Percentiles rank a stretch among this genome's conserved stretches.
phyloP scores from a whole-genome alignment of 495 filamentous ascomycete genomes.

The Penicillium longicatenatum region DNA sequence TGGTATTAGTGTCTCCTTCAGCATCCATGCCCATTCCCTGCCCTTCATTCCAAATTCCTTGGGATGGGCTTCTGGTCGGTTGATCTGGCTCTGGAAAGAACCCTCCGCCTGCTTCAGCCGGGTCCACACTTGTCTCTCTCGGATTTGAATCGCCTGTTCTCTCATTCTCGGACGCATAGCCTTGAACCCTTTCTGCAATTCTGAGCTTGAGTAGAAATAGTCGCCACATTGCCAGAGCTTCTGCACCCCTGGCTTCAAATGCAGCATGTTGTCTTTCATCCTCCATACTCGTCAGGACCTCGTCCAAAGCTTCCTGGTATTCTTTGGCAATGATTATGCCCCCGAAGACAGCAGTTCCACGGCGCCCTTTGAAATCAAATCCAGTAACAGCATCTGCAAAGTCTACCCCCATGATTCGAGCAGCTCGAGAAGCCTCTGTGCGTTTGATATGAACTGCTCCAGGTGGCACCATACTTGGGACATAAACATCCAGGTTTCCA shows the following conservation, averaged over 20 bases:
- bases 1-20: background rate
- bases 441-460: constrained; percentile 75
- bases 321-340: constrained; percentile 77
- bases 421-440: constrained; percentile 68
- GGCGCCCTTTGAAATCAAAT: constrained; percentile 80
- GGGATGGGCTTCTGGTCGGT: constrained; percentile 15
- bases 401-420: constrained; percentile 77
- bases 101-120: constrained; percentile 35
- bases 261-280: constrained; percentile 61
- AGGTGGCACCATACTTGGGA: constrained; percentile 85
- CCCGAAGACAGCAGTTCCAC: constrained; percentile 74
- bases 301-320: constrained; percentile 68
- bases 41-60: constrained; percentile 1
- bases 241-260: constrained; percentile 53
- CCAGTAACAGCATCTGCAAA: constrained; percentile 88
- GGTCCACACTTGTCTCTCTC: constrained; percentile 23
- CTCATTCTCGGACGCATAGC: constrained; percentile 59
- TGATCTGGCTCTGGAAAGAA: constrained; percentile 52
- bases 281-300: constrained; percentile 63
- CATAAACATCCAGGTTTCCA: constrained; percentile 89
- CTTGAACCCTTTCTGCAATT: constrained; percentile 74
- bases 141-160: constrained; percentile 22
- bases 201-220: constrained; percentile 72
- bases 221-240: constrained; percentile 73
- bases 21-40: background rate